Evolutionary conservation across 164 flowering plant species (phyloP).

Genomic region (Nelumbo lutea): DNA sequence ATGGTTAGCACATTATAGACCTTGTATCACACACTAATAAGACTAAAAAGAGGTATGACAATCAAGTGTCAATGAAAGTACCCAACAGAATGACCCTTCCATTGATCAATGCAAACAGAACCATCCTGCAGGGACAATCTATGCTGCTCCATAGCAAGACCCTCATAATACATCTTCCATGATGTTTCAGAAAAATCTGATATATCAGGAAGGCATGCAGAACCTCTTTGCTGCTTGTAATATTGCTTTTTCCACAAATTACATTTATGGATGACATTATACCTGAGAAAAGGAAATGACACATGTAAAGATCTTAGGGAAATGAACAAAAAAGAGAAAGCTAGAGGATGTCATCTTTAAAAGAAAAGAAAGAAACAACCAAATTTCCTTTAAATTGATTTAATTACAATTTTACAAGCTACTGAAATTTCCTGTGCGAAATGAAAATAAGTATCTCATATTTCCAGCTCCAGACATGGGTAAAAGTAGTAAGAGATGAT

Average conservation of each 20-base stretch:
- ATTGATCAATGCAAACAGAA: constrained; percentile 44
- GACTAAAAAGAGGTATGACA: no score
- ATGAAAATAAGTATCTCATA: no score
- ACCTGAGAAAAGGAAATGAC: constrained; percentile 29
- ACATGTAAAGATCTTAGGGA: background rate
- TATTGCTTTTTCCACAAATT: constrained; percentile 37
- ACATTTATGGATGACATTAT: constrained; percentile 30
- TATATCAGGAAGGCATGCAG: background rate
- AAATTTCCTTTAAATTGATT: background rate
- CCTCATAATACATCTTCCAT: constrained; percentile 28
- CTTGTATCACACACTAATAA: no score
- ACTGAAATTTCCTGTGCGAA: background rate
- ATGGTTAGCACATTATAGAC: no score
- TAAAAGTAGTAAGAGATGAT: no score
- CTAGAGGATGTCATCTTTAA: background rate
- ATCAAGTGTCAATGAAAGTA: constrained; percentile 11
- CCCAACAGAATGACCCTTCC: constrained; percentile 70
- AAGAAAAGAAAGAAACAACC: background rate
- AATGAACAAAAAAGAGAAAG: background rate
- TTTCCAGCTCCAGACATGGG: no score
- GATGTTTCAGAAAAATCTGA: constrained; percentile 20
- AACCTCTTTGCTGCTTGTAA: constrained; percentile 25
- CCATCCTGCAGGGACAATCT: constrained; percentile 39
- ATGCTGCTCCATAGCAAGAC: constrained; percentile 60
- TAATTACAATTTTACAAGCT: background rate